Base-by-base conservation (phyloP, 169 alveolate genomes). In the Plasmodium sp. region DNA sequence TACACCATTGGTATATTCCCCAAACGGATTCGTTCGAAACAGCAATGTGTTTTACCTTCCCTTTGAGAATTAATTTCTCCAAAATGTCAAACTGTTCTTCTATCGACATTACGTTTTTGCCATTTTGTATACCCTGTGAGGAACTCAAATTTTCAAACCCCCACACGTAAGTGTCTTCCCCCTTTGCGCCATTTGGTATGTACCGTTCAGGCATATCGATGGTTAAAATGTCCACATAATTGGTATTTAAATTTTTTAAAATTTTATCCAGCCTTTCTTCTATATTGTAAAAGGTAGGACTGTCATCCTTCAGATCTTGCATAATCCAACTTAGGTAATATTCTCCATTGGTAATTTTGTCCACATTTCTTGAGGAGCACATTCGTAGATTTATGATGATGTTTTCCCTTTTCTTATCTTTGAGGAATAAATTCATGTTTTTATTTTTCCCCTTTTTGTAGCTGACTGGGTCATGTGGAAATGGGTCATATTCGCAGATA, bases 151-250 rank as follows among this genome's bases (percentile, higher is more conserved):
- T 83, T 77, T 94, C 84, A 88, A 91, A 96, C 2, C 96, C 97
- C 98, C 98, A 97, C 84, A 97, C 88, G 93, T 97, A 97, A 39
- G 98, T 97, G 75, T 97, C 98, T 75, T 97, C 98, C 31, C 98
- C 98, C 45, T 95, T 93, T 58, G 81, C 96, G 16, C 97, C 88
- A 51, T 95, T 84, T 9, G 98, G 97, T 31, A 96, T 95, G 81
- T 97, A 97, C 48, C 98, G 97, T 67, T 96, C 95, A 41, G 98
- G 98, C 54, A 83, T 79, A 74, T 94, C 97, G 51, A 97, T 93
- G 75, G 97, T 96, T 51, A 96, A 93, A 51, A 97, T 84, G 83
- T 97, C 98, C 75, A 97, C 77, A 84, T 95, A 96, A 90, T 96
- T 97, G 5, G 96, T 85, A 10, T 96, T 97, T 74, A 96, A 83